A percentile compares a stretch with the other conserved stretches of the same genome.
Evolutionary conservation across 2,329 filamentous ascomycete species (phyloP).

Genomic region (Diaporthe sp.): DNA sequence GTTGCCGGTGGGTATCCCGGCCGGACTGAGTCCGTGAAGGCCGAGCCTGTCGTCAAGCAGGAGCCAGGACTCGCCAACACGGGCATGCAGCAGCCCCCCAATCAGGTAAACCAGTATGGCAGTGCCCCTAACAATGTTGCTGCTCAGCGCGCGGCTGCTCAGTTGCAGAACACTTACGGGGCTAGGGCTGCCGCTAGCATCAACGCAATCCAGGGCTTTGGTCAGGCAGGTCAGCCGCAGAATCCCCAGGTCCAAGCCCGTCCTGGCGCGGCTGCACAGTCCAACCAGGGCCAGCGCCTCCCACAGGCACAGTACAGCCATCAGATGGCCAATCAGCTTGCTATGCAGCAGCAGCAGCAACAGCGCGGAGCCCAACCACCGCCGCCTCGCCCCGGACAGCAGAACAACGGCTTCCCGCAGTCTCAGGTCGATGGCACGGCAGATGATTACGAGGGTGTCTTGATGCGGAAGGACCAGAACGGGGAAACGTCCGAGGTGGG

Average conservation of each 20-base stretch:
- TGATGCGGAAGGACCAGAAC: slow-evolving; percentile 69
- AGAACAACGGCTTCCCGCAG: slow-evolving; percentile 57
- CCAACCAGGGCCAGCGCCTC: slow-evolving; percentile 42
- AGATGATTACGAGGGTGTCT: slow-evolving; percentile 71
- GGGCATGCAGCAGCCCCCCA: slow-evolving; percentile 45
- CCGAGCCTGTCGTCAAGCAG: slow-evolving; percentile 63
- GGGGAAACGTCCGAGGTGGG: slow-evolving; percentile 70
- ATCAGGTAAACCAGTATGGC: slow-evolving; percentile 48
- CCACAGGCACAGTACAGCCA: slow-evolving; percentile 50
- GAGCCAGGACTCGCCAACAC: slow-evolving; percentile 59
- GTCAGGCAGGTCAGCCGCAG: slow-evolving; percentile 50
- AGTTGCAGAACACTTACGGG: slow-evolving; percentile 73
- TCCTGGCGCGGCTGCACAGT: slow-evolving; percentile 43
- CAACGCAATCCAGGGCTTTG: slow-evolving; percentile 69
- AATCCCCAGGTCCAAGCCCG: slow-evolving; percentile 48
- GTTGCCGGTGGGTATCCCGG: slow-evolving; percentile 54
- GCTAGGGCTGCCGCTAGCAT: slow-evolving; percentile 76
- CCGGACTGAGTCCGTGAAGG: slow-evolving; percentile 67
- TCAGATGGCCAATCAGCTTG: slow-evolving; percentile 50
- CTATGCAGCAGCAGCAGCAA: slow-evolving; percentile 49
- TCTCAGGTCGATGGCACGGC: slow-evolving; percentile 83
- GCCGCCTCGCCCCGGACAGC: slow-evolving; percentile 46
- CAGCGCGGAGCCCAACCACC: slow-evolving; percentile 42
- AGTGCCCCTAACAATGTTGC: slow-evolving; percentile 52
- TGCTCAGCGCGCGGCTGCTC: slow-evolving; percentile 68